A percentile compares a stretch with the other conserved stretches of the same genome.
Evolutionary conservation across 75 land plant genomes (phyloP).

Genomic region (Cryptomeria japonica): DNA sequence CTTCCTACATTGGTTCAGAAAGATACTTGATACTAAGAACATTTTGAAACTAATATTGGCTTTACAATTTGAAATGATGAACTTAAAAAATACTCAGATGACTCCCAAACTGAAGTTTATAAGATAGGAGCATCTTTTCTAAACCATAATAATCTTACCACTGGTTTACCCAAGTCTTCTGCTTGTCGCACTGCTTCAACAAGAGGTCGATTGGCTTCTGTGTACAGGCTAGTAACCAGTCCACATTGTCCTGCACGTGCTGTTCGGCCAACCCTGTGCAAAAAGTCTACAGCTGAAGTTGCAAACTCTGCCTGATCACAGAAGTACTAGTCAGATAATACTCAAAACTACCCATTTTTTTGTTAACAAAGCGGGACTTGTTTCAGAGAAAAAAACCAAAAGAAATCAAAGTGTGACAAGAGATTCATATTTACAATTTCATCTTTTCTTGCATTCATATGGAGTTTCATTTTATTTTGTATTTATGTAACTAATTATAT

Average conservation of each 20-base stretch:
- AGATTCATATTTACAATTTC: not conserved
- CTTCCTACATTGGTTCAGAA: not conserved
- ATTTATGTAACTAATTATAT: no score
- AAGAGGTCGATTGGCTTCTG: slow-evolving; percentile 64
- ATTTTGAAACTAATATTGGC: not conserved
- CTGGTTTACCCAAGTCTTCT: slow-evolving; percentile 45
- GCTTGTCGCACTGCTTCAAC: slow-evolving; percentile 81
- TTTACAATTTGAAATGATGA: not conserved
- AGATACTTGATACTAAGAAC: not conserved
- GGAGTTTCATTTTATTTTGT: no score
- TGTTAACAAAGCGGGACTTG: not conserved
- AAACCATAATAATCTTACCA: slow-evolving; percentile 48
- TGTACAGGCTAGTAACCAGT: slow-evolving; percentile 79
- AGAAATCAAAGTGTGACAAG: not conserved
- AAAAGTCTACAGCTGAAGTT: slow-evolving; percentile 83
- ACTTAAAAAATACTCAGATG: not conserved
- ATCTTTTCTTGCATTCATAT: not conserved
- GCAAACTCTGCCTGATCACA: slow-evolving; percentile 85
- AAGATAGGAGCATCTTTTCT: not conserved
- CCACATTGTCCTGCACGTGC: slow-evolving; percentile 93
- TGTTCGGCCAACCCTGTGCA: slow-evolving; percentile 93
- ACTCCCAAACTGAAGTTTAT: not conserved
- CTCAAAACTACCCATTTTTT: not conserved
- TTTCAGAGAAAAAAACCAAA: not conserved
- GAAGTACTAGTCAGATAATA: slow-evolving; percentile 17